Evolutionary conservation across 345 rosid species (phyloP).

Genomic region (Dipteronia sinensis): DNA sequence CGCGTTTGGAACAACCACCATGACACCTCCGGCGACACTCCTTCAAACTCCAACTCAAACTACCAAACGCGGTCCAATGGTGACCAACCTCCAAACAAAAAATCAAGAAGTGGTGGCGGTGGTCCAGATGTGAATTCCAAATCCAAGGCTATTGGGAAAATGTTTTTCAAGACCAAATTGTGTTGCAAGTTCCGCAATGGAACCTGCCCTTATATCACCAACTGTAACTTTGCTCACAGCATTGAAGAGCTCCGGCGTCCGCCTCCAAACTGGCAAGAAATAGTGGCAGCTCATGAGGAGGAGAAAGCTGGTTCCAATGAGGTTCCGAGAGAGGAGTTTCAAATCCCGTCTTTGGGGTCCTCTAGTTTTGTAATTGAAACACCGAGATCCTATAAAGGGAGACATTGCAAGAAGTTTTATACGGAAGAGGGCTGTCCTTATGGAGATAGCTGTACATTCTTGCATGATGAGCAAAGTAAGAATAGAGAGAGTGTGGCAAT

Average conservation of each 20-base stretch:
- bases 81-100: conserved; percentile 63
- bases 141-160: conserved; percentile 66
- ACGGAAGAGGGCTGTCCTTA: conserved; percentile 97
- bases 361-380: conserved; percentile 48
- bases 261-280: conserved; percentile 76
- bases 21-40: conserved; percentile 38
- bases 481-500: conserved; percentile 93
- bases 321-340: conserved; percentile 67
- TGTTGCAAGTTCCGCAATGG: conserved; percentile 79
- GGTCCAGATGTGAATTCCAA: conserved; percentile 55
- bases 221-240: conserved; percentile 89
- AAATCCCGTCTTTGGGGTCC: conserved; percentile 70
- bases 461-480: conserved; percentile 93
- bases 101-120: conserved; percentile 37
- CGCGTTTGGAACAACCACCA: conserved; percentile 57
- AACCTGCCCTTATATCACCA: conserved; percentile 69
- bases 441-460: conserved; percentile 86
- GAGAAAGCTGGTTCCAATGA: conserved; percentile 37
- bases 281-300: conserved; percentile 70
- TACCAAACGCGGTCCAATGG: conserved; percentile 46
- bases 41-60: conserved; percentile 44
- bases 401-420: conserved; percentile 95
- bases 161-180: conserved; percentile 86
- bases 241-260: conserved; percentile 87
- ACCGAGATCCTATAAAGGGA: conserved; percentile 75